Conservation (phyloP, 2,329 filamentous ascomycete species). For the Microdochium trichocladiopsis region DNA sequence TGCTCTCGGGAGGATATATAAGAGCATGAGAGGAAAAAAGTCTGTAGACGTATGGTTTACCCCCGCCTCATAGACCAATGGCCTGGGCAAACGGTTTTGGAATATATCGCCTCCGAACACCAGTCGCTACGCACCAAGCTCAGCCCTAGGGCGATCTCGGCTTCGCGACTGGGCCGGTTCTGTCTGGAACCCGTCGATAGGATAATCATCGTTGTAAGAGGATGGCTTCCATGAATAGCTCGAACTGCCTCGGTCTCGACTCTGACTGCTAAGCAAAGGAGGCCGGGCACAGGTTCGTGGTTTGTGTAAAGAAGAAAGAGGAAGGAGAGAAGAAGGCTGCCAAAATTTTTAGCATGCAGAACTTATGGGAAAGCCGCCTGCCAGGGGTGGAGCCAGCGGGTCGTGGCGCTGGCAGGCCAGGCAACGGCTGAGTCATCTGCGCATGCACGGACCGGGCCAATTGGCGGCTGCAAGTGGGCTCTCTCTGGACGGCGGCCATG, state of each 20-base stretch:
- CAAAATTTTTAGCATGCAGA: slow-evolving; percentile 10
- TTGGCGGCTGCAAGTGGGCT: no score
- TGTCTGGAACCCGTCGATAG: slow-evolving; percentile 93
- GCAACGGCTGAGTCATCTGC: slow-evolving; percentile 2
- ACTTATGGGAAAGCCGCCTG: slow-evolving; percentile 3
- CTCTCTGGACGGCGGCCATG: no score
- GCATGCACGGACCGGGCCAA: background rate
- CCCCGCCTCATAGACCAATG: slow-evolving; percentile 85
- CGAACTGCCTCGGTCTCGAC: slow-evolving; percentile 83
- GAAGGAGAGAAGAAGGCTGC: slow-evolving; percentile 25
- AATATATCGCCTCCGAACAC: slow-evolving; percentile 69
- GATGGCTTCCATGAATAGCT: slow-evolving; percentile 76
- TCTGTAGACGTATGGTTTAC: slow-evolving; percentile 65
- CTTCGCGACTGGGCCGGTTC: slow-evolving; percentile 51
- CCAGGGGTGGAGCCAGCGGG: slow-evolving; percentile 9
- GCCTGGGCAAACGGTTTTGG: slow-evolving; percentile 82
- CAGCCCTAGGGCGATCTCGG: slow-evolving; percentile 64
- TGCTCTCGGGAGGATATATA: no score
- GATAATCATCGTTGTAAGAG: slow-evolving; percentile 70
- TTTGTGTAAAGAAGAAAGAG: slow-evolving; percentile 29
- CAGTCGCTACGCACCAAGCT: slow-evolving; percentile 51
- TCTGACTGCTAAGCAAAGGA: slow-evolving; percentile 58
- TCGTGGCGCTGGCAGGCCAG: background rate
- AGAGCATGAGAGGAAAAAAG: background rate
- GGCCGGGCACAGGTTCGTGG: slow-evolving; percentile 80